Evolutionary conservation across 1,284 basidiomycete species (phyloP), one percentile per base, ranked within the genome.

Genomic region (Afroboletus lepidellus): DNA sequence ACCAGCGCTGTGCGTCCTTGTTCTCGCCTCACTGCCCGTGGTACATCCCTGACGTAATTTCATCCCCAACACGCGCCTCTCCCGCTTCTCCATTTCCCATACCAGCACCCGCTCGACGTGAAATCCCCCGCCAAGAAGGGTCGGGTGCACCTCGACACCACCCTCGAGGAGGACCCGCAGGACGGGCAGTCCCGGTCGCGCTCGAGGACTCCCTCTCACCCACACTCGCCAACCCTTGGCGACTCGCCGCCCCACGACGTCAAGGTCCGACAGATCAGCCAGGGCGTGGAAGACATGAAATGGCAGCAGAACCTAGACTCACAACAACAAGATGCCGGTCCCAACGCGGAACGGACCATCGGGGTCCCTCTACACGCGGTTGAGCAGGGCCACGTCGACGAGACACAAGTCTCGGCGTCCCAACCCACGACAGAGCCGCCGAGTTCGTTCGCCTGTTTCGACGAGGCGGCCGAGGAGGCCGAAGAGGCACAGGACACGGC

Each of bases 51-150:
- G 65, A 66, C 65, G 67, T 66, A 69, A 68, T 64, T 41, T 57
- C 42, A 25, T 49, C 38, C 34, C 46, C 48, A 54, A 53, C 54
- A 59, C 53, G 51, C 49, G 41, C 48, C 41, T 49, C 23, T 27
- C 23, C 24, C 18, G 5, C 59, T 49, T 49, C 50, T 58, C 38
- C 5, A 36, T 32, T 50, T 60, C 58, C 45, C 51, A 49, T 56
- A 57, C 51, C 63, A 85, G 81, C 79, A 83, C 59, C 77, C 61
- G 51, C 67, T 72, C 55, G 77, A 77, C 62, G 73, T 74, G 51
- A 77, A 76, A 63, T 69, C 79, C 13, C 83, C 84, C 3, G 77
- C 81, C 29, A 90, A 90, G 77, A 90, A 87, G 76, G 89, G 89
- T 61, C 75, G 84, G 46, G 73, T 79, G 9, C 71, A 77, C 23